Percentiles rank a stretch among this genome's conserved stretches.
Evolutionary conservation across 371 early-diverging fungal species (phyloP).

Genomic region (Fennellomyces sp.): DNA sequence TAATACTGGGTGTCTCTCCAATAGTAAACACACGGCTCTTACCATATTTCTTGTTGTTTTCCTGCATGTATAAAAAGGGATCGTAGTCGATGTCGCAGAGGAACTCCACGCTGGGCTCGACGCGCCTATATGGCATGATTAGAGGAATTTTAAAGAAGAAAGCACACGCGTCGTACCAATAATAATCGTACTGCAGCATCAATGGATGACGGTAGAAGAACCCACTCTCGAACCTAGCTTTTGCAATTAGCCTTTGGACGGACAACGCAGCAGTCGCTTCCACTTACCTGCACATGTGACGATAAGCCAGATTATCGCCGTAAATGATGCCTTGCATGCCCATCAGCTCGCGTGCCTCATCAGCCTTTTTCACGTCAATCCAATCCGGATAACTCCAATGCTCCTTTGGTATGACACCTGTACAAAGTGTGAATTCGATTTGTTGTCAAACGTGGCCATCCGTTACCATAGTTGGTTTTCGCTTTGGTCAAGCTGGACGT

Average conservation of each 20-base stretch:
- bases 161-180: conserved; percentile 64
- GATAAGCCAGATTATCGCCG: conserved; percentile 82
- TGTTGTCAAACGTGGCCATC: not conserved
- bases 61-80: conserved; percentile 85
- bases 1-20: not conserved
- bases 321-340: conserved; percentile 73
- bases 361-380: conserved; percentile 76
- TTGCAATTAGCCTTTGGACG: not conserved
- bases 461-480: conserved; percentile 47
- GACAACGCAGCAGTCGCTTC: not conserved
- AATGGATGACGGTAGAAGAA: conserved; percentile 84
- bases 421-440: no score
- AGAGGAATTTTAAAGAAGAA: no score
- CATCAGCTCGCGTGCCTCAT: conserved; percentile 60
- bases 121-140: conserved; percentile 54
- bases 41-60: conserved; percentile 85
- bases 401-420: conserved; percentile 69
- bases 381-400: conserved; percentile 85
- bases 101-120: conserved; percentile 90
- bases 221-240: conserved; percentile 81
- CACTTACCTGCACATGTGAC: conserved; percentile 88
- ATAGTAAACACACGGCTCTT: no score
- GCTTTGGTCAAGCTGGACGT: conserved; percentile 55
- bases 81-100: conserved; percentile 89
- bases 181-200: conserved; percentile 80